phyloP scores from a whole-genome alignment of 495 filamentous ascomycete genomes.

The Hyphodiscus hymeniophilus region DNA sequence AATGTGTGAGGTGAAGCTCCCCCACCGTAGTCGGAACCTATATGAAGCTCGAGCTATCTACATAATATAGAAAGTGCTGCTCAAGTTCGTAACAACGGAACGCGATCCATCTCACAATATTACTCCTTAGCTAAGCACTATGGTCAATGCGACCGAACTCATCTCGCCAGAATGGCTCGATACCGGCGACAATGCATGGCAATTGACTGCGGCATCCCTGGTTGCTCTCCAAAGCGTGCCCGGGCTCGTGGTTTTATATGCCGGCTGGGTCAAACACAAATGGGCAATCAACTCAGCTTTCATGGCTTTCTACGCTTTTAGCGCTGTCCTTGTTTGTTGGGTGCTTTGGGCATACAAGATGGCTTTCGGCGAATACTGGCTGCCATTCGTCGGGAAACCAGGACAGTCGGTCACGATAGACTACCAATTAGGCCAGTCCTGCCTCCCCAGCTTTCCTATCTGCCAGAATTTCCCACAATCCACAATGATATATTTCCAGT shows the following conservation, averaged over 20 bases:
- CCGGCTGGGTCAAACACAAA: constrained; percentile 48
- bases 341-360: constrained; percentile 49
- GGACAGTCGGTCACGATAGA: constrained; percentile 40
- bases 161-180: constrained; percentile 31
- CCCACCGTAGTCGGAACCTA: not conserved
- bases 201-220: constrained; percentile 45
- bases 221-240: constrained; percentile 46
- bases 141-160: not conserved
- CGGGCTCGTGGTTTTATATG: constrained; percentile 48
- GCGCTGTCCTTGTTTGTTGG: constrained; percentile 45
- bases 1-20: not conserved
- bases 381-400: constrained; percentile 44
- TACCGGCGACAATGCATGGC: constrained; percentile 49
- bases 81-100: not conserved
- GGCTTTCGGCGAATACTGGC: constrained; percentile 41
- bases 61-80: too few relatives aligned
- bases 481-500: constrained; percentile 55
- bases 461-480: constrained; percentile 36
- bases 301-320: constrained; percentile 52
- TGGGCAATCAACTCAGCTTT: constrained; percentile 50
- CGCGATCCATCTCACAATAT: not conserved
- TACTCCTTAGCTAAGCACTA: not conserved
- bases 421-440: constrained; percentile 35
- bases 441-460: constrained; percentile 34
- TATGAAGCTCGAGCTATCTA: not conserved